phyloP scores from a whole-genome alignment of 164 flowering plant genomes.

The Houttuynia cordata region DNA sequence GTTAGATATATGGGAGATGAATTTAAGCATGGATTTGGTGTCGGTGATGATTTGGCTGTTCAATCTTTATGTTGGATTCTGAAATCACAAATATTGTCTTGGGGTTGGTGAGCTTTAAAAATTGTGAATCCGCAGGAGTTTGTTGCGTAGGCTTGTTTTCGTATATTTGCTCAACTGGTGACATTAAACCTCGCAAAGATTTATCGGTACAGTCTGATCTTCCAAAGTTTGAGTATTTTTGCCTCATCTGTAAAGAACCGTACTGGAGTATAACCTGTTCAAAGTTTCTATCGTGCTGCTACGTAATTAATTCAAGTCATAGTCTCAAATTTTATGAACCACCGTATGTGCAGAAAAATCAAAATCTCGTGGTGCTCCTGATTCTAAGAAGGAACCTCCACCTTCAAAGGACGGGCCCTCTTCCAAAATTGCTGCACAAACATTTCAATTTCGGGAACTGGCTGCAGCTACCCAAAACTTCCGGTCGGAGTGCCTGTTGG shows the following conservation, averaged over 20 bases:
- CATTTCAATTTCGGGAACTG: slow-evolving; percentile 3
- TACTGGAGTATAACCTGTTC: neutral
- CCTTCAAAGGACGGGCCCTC: slow-evolving; percentile 3
- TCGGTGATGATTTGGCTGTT: neutral
- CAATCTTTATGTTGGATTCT: too few relatives aligned
- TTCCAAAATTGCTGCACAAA: slow-evolving; percentile 5
- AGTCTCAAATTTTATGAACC: neutral
- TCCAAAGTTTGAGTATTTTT: neutral
- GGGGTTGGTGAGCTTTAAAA: neutral
- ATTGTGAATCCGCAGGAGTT: neutral
- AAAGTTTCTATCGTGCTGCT: neutral
- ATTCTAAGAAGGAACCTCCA: slow-evolving; percentile 3
- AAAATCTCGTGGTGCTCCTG: slow-evolving; percentile 3
- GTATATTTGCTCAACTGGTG: neutral
- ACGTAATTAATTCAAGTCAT: neutral
- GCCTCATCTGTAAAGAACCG: neutral
- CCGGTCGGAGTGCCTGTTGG: slow-evolving; percentile 5
- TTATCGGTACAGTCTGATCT: neutral
- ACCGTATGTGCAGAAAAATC: slow-evolving; percentile 14
- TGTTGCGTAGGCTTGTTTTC: neutral
- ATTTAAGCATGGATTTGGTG: neutral
- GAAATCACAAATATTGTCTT: neutral
- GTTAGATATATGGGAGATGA: too few relatives aligned
- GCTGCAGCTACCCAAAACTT: slow-evolving; percentile 7
- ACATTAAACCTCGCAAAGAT: neutral